phyloP scores from a whole-genome alignment of 2,329 filamentous ascomycete genomes.

The Metarhizium sp. region DNA sequence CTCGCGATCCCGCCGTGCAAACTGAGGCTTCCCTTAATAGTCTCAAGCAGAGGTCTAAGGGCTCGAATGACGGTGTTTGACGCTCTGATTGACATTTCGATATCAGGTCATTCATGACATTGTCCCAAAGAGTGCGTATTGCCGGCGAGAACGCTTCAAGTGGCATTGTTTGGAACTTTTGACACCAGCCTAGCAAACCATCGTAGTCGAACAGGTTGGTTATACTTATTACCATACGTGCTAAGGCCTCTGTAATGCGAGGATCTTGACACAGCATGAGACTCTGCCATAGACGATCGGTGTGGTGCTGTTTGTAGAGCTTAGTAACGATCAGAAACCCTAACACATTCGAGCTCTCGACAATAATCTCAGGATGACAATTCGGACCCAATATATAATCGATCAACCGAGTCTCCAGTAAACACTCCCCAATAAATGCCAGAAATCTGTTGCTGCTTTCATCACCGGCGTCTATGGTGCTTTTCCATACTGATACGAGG shows the following conservation, averaged over 20 bases:
- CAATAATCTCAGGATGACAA: conserved; percentile 84
- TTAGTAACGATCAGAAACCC: conserved; percentile 77
- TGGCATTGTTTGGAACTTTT: conserved; percentile 58
- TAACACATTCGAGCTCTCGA: conserved; percentile 71
- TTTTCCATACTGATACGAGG: conserved; percentile 58
- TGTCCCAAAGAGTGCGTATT: conserved; percentile 53
- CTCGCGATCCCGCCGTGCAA: conserved; percentile 39
- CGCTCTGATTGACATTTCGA: conserved; percentile 32
- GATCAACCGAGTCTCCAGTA: conserved; percentile 62
- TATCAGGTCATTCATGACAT: conserved; percentile 40
- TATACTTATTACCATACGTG: conserved; percentile 51
- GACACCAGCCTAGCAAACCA: conserved; percentile 55
- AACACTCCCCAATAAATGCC: conserved; percentile 57
- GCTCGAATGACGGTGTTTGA: conserved; percentile 26
- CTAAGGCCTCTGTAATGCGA: conserved; percentile 70
- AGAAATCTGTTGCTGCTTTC: conserved; percentile 40
- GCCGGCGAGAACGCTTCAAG: conserved; percentile 51
- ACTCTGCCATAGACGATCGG: conserved; percentile 76
- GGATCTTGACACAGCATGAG: conserved; percentile 75
- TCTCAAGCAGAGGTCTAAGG: conserved; percentile 49
- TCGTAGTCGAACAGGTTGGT: conserved; percentile 37
- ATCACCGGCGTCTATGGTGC: conserved; percentile 37
- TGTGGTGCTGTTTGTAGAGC: conserved; percentile 61
- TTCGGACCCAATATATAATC: conserved; percentile 84
- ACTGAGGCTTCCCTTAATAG: conserved; percentile 64